phyloP scores from a whole-genome alignment of 176 grass and related monocot genomes.

The Urochloa ruziziensis region DNA sequence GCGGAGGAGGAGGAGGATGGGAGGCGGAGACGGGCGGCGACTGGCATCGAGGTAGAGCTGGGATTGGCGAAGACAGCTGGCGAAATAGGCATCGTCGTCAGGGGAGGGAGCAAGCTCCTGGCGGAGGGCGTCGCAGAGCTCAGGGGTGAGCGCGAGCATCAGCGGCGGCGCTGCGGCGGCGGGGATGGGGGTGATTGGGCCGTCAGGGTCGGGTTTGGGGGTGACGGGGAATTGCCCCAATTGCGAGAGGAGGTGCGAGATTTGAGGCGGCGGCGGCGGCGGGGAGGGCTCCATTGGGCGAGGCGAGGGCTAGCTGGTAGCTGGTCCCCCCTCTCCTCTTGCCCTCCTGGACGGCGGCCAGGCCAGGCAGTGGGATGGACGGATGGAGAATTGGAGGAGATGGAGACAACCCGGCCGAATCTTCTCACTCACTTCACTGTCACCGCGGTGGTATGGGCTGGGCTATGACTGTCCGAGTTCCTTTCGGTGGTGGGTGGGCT shows the following conservation, averaged over 20 bases:
- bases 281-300: slow-evolving; percentile 17
- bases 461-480: no score
- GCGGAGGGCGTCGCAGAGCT: slow-evolving; percentile 19
- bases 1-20: neutral
- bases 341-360: no score
- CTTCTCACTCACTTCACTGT: neutral
- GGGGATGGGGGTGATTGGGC: neutral
- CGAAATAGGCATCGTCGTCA: slow-evolving; percentile 20
- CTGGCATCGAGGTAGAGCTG: slow-evolving; percentile 16
- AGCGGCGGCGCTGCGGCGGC: neutral
- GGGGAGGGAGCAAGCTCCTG: slow-evolving; percentile 25
- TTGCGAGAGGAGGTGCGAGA: neutral
- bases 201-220: slow-evolving; percentile 35
- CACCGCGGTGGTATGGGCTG: no score
- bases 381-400: no score
- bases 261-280: neutral
- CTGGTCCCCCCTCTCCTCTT: neutral
- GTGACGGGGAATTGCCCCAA: neutral
- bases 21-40: neutral
- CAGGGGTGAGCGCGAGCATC: slow-evolving; percentile 4
- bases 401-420: no score
- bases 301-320: neutral
- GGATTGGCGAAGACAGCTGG: slow-evolving; percentile 19
- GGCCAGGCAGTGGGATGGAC: no score
- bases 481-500: no score